Conservation (phyloP, 345 rosid genomes). For the Litchi chinensis region DNA sequence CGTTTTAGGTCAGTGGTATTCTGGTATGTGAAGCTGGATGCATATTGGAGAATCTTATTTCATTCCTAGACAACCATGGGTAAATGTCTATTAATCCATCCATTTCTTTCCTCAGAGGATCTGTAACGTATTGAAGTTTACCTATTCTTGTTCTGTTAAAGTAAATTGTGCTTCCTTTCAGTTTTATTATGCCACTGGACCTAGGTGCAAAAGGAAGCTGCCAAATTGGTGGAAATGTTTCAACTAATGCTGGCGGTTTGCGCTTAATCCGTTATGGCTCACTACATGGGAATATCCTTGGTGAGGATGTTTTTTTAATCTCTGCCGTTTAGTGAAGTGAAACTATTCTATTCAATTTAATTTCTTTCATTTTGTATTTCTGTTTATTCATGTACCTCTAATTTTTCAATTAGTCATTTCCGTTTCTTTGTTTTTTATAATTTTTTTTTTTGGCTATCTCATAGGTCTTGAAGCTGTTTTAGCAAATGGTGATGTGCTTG, state of each 20-base stretch:
- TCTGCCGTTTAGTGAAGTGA: conserved; percentile 7
- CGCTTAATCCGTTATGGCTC: conserved; percentile 96
- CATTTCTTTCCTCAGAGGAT: conserved; percentile 7
- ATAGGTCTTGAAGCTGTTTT: conserved; percentile 91
- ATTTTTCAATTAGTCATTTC: not conserved
- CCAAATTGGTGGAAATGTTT: conserved; percentile 97
- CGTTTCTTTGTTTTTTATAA: not conserved
- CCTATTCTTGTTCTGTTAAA: conserved; percentile 26
- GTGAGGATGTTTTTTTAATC: conserved; percentile 43
- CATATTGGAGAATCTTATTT: conserved; percentile 83
- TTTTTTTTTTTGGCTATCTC: conserved; percentile 16
- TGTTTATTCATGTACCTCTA: not conserved
- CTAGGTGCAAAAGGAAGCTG: conserved; percentile 99
- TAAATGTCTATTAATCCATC: conserved; percentile 31
- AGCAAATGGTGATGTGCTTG: conserved; percentile 87
- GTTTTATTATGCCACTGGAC: conserved; percentile 99
- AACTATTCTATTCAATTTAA: conserved; percentile 12
- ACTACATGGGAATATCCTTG: conserved; percentile 87
- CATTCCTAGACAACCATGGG: conserved; percentile 85
- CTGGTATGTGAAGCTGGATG: conserved; percentile 98
- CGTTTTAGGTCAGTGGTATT: conserved; percentile 73
- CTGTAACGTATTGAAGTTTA: not conserved
- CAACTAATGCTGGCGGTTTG: conserved; percentile 99
- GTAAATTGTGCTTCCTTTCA: conserved; percentile 57
- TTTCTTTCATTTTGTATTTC: not conserved